Conservation (phyloP, 176 grass and related monocot species). For the Luzula sylvatica region DNA sequence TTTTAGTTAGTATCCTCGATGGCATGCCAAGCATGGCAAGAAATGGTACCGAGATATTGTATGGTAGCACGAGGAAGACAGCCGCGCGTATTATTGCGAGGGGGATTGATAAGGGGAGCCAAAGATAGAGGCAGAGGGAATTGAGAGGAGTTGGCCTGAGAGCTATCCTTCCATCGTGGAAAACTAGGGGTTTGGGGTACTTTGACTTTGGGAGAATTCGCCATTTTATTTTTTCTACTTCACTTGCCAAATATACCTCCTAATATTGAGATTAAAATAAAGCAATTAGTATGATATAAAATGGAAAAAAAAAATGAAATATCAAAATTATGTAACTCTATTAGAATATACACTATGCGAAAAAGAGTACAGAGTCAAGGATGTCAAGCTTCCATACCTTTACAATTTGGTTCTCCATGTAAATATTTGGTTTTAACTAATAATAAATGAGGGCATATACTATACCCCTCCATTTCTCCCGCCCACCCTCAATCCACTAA, state of each 20-base stretch:
- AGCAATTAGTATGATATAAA: background rate
- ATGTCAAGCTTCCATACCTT: too few relatives aligned
- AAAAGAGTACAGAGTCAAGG: too few relatives aligned
- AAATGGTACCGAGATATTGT: slow-evolving; percentile 28
- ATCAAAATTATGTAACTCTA: too few relatives aligned
- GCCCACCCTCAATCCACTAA: too few relatives aligned
- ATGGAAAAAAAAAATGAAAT: too few relatives aligned
- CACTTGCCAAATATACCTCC: slow-evolving; percentile 46
- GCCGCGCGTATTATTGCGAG: slow-evolving; percentile 32
- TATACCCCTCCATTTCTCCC: too few relatives aligned
- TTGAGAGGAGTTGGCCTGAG: slow-evolving; percentile 40
- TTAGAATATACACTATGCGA: too few relatives aligned
- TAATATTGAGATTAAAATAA: slow-evolving; percentile 5
- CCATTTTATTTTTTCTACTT: slow-evolving; percentile 24
- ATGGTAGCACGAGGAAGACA: slow-evolving; percentile 30
- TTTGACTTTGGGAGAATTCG: slow-evolving; percentile 23
- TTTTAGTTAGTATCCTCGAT: slow-evolving; percentile 15
- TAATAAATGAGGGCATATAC: too few relatives aligned
- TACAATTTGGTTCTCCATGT: too few relatives aligned
- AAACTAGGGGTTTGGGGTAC: slow-evolving; percentile 49
- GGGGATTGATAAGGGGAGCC: slow-evolving; percentile 38
- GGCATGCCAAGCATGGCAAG: slow-evolving; percentile 47
- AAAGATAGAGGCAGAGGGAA: slow-evolving; percentile 50
- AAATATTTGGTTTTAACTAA: too few relatives aligned
- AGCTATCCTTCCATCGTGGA: slow-evolving; percentile 79